Evolutionary conservation across 2,329 filamentous ascomycete genomes (phyloP).

Genomic region (Niveomyces coronatus): DNA sequence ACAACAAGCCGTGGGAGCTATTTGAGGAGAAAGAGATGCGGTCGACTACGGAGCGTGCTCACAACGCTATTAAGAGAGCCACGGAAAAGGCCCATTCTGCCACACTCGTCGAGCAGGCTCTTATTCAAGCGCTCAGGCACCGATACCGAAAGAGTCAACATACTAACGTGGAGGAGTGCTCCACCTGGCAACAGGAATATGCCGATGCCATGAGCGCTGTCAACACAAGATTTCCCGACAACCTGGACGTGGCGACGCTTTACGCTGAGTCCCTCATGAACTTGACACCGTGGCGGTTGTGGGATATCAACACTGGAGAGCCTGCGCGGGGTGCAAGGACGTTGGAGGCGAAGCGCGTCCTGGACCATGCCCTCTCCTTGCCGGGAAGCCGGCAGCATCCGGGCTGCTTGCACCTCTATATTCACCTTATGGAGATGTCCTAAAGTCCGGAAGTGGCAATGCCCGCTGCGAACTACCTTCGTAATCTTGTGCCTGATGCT

Average conservation of each 20-base stretch:
- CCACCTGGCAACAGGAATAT: too few relatives aligned
- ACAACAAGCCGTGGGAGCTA: conserved; percentile 61
- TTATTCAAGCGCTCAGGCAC: conserved; percentile 46
- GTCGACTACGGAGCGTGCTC: conserved; percentile 37
- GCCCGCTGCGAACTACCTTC: conserved; percentile 47
- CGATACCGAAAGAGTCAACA: conserved; percentile 45
- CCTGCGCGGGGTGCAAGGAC: conserved; percentile 11
- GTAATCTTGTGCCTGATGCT: conserved; percentile 54
- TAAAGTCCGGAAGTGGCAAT: conserved; percentile 49
- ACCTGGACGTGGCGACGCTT: conserved; percentile 21
- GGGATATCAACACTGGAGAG: conserved; percentile 25
- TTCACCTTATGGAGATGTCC: conserved; percentile 65
- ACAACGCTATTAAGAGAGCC: conserved; percentile 29
- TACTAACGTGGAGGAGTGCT: too few relatives aligned
- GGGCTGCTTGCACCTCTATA: conserved; percentile 58
- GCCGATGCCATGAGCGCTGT: conserved; percentile 37
- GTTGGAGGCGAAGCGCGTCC: conserved; percentile 9
- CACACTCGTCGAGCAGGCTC: conserved; percentile 42
- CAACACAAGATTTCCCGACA: conserved; percentile 41
- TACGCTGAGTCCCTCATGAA: conserved; percentile 32
- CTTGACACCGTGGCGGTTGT: conserved; percentile 30
- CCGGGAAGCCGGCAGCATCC: conserved; percentile 44
- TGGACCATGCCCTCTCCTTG: conserved; percentile 32
- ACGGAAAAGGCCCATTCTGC: conserved; percentile 16
- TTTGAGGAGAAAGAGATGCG: conserved; percentile 44